Evolutionary conservation across 2,329 filamentous ascomycete genomes (phyloP).

Genomic region (Trichoderma pleuroti): DNA sequence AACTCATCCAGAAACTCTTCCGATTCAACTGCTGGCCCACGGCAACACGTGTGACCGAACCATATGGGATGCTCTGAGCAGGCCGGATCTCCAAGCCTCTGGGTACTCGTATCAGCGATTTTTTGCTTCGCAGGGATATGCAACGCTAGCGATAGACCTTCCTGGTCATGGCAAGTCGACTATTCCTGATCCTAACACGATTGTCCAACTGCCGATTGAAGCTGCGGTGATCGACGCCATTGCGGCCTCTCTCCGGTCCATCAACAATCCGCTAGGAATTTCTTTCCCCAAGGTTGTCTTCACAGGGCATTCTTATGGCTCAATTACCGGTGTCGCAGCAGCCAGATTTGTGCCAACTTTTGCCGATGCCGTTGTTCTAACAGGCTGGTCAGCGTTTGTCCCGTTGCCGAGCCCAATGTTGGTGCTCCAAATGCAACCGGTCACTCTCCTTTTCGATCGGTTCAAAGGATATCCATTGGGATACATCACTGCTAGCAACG

Average conservation of each 20-base stretch:
- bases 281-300: not conserved
- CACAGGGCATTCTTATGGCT: not conserved
- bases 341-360: not conserved
- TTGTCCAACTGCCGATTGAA: not conserved
- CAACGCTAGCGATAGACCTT: not conserved
- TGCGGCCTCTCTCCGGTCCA: not conserved
- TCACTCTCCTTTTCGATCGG: not conserved
- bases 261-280: not conserved
- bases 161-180: conserved; percentile 1
- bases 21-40: not conserved
- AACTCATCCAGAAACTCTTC: not conserved
- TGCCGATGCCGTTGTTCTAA: not conserved
- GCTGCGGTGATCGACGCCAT: not conserved
- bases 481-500: not conserved
- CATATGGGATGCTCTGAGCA: not conserved
- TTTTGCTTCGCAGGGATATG: conserved; percentile 4
- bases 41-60: not conserved
- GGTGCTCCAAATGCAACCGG: not conserved
- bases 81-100: not conserved
- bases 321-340: not conserved
- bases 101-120: not conserved
- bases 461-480: not conserved
- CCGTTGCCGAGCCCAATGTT: not conserved
- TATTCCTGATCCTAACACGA: not conserved
- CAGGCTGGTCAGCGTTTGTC: conserved; percentile 2